These are phyloP conservation scores for Camellia japonica DNA, from an alignment of 148 eudicot genomes.

Conservation along the genomic window DNA sequence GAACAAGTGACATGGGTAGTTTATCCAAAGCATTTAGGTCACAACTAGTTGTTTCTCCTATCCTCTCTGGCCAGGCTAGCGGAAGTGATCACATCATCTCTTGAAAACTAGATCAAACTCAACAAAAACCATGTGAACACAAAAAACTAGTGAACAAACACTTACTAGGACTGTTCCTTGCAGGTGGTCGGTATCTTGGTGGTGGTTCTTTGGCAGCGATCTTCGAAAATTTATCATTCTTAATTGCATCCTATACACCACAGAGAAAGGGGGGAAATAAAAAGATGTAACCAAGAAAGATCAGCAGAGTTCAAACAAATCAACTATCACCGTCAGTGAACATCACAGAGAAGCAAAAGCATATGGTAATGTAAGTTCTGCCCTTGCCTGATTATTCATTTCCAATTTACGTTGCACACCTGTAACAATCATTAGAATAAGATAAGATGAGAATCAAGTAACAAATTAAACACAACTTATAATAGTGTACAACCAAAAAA, in stretches of 20 bases:
- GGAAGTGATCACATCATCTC: too few relatives aligned
- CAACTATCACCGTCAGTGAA: neutral
- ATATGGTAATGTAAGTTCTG: neutral
- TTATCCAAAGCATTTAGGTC: neutral
- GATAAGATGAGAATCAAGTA: neutral
- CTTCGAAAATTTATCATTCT: constrained; percentile 31
- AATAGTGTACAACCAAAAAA: neutral
- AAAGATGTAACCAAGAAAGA: neutral
- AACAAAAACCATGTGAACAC: neutral
- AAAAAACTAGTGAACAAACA: neutral
- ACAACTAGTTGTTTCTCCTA: neutral
- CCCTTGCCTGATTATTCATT: constrained; percentile 43
- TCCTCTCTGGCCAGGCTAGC: too few relatives aligned
- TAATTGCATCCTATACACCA: constrained; percentile 24
- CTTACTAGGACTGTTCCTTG: constrained; percentile 50
- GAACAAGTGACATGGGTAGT: neutral
- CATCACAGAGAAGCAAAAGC: neutral
- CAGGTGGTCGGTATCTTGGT: constrained; percentile 52
- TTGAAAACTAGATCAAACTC: neutral
- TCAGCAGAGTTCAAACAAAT: neutral
- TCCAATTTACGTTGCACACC: constrained; percentile 23
- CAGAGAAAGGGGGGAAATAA: neutral
- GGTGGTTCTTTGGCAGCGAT: constrained; percentile 34
- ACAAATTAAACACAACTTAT: neutral
- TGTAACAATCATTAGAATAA: neutral